These are phyloP conservation scores for Saturnispora serradocipensis DNA, from an alignment of 805 yeast genomes.

Conservation along the genomic window DNA sequence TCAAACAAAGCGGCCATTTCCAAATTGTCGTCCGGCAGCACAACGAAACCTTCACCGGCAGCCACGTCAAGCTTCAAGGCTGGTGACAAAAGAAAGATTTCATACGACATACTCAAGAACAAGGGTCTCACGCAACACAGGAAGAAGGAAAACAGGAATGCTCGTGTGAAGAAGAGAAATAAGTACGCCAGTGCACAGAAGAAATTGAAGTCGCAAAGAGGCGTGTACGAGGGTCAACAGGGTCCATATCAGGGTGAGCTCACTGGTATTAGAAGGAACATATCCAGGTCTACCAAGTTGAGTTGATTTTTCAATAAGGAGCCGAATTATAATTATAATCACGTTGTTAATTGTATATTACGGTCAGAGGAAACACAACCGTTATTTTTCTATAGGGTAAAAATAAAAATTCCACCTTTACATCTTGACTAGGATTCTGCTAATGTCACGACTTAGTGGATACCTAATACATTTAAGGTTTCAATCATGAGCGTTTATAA, in stretches of 20 bases:
- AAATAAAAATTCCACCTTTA: too few relatives aligned
- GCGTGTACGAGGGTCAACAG: conserved; percentile 67
- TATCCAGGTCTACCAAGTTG: conserved; percentile 81
- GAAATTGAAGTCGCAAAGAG: conserved; percentile 84
- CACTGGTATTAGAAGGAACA: conserved; percentile 94
- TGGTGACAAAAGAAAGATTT: conserved; percentile 88
- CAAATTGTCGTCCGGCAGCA: not conserved
- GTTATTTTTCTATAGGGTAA: not conserved
- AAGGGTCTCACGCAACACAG: conserved; percentile 92
- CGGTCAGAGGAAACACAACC: not conserved
- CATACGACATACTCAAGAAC: conserved; percentile 90
- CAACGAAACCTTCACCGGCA: not conserved
- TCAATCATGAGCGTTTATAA: not conserved
- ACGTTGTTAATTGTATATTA: not conserved
- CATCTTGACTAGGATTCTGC: not conserved
- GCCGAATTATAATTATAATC: not conserved
- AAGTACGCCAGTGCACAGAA: conserved; percentile 91
- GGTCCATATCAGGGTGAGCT: conserved; percentile 88
- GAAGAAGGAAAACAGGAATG: conserved; percentile 87
- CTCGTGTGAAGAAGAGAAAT: conserved; percentile 97
- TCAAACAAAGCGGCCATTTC: not conserved
- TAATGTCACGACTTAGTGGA: not conserved
- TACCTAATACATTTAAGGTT: not conserved
- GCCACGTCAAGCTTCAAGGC: conserved; percentile 35
- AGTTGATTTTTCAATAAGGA: conserved; percentile 16